These are phyloP conservation scores for Backusella liffmaniae DNA, from an alignment of 192 early-diverging fungal genomes.

Conservation along the genomic window DNA sequence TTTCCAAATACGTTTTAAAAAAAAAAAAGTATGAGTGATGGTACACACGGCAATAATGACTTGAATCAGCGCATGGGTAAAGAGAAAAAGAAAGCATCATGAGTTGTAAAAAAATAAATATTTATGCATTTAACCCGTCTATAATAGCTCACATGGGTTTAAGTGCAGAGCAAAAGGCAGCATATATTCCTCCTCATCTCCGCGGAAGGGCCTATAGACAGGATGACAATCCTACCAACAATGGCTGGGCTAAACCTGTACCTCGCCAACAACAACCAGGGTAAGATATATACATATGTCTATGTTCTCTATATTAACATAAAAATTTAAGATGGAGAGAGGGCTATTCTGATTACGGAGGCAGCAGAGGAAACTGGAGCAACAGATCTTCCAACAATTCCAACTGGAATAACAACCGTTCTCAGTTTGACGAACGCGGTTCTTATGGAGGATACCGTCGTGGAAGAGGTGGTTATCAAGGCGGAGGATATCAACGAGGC, in stretches of 20 bases:
- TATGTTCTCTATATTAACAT: not conserved
- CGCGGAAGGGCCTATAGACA: conserved; percentile 31
- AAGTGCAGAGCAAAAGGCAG: conserved; percentile 16
- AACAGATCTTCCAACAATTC: conserved; percentile 11
- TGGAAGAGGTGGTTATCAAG: conserved; percentile 43
- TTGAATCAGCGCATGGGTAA: conserved; percentile 16
- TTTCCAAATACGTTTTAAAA: not conserved
- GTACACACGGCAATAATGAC: not conserved
- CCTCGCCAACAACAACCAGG: not conserved
- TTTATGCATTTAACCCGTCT: not conserved
- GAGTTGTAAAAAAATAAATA: not conserved
- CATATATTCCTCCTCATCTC: conserved; percentile 70
- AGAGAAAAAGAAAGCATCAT: too few species aligned
- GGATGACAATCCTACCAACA: conserved; percentile 24
- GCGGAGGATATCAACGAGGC: conserved; percentile 23
- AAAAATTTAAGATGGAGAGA: conserved; percentile 8
- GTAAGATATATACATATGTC: not conserved
- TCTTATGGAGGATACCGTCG: conserved; percentile 40
- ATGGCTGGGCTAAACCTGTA: conserved; percentile 31
- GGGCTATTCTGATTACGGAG: conserved; percentile 14
- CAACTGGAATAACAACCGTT: conserved; percentile 18
- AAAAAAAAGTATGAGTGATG: conserved; percentile 15
- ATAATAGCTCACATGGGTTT: conserved; percentile 68
- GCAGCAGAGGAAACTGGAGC: conserved; percentile 1
- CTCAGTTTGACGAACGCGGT: conserved; percentile 44